These are phyloP conservation scores for Akanthomyces muscarius DNA, from an alignment of 2,329 filamentous ascomycete genomes.

Conservation along the genomic window DNA sequence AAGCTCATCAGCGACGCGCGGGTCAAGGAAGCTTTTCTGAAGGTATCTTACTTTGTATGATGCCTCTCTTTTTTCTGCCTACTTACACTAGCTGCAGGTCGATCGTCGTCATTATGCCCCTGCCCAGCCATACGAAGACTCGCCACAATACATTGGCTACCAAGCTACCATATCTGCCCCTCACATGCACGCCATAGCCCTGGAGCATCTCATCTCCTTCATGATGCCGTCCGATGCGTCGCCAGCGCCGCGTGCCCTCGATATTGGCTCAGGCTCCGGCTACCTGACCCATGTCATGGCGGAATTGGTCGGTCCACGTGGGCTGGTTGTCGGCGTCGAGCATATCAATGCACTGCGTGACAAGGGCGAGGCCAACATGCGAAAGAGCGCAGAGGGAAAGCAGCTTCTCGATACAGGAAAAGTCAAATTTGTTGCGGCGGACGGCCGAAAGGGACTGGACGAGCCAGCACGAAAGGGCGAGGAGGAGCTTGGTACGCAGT, in stretches of 20 bases:
- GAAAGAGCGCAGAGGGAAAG: constrained; percentile 55
- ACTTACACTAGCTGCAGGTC: constrained; percentile 50
- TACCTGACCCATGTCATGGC: constrained; percentile 89
- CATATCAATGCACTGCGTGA: constrained; percentile 64
- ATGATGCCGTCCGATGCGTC: constrained; percentile 34
- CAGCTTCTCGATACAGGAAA: constrained; percentile 58
- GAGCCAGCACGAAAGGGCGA: constrained; percentile 41
- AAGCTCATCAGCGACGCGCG: constrained; percentile 67
- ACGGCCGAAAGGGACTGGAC: constrained; percentile 64
- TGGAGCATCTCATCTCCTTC: constrained; percentile 46
- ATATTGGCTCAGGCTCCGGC: constrained; percentile 71
- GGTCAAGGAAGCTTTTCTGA: constrained; percentile 77
- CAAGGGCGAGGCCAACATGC: constrained; percentile 62
- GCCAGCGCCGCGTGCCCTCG: constrained; percentile 55
- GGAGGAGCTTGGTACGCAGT: constrained; percentile 52
- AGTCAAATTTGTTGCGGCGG: constrained; percentile 70
- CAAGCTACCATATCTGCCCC: constrained; percentile 55
- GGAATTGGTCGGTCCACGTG: constrained; percentile 59
- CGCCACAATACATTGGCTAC: constrained; percentile 53
- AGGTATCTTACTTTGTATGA: constrained; percentile 41
- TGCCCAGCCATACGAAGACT: constrained; percentile 60
- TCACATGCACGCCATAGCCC: constrained; percentile 57
- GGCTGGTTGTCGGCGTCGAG: constrained; percentile 65
- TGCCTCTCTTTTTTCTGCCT: neutral
- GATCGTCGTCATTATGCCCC: constrained; percentile 85